phyloP scores from a whole-genome alignment of 2,329 filamentous ascomycete species.

The Fusarium protoensiforme region DNA sequence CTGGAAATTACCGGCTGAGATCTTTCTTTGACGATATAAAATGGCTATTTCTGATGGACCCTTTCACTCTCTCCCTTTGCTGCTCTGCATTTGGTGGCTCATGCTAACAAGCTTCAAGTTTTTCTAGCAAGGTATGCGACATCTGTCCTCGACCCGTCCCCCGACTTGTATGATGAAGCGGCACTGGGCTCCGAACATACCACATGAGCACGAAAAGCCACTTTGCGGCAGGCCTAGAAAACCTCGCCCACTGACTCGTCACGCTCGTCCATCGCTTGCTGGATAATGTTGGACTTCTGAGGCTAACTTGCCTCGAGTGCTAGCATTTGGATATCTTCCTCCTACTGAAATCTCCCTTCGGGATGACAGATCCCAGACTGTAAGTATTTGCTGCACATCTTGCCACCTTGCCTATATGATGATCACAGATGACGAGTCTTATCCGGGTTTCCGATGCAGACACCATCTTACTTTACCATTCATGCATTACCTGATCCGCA shows the following conservation, averaged over 20 bases:
- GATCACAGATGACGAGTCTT: conserved; percentile 81
- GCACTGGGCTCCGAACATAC: conserved; percentile 93
- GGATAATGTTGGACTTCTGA: conserved; percentile 15
- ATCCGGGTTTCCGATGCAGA: conserved; percentile 79
- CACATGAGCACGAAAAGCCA: conserved; percentile 85
- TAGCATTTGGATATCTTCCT: conserved; percentile 4
- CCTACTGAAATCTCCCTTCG: not conserved
- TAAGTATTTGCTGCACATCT: conserved; percentile 29
- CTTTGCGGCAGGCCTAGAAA: conserved; percentile 99
- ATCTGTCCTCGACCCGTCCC: conserved; percentile 21
- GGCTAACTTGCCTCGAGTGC: conserved; percentile 38
- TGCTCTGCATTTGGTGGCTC: conserved; percentile 5
- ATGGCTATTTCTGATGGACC: conserved; percentile 84
- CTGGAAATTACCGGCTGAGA: conserved; percentile 98
- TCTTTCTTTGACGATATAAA: conserved; percentile 80
- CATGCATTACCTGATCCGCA: conserved; percentile 69
- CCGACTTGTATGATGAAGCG: conserved; percentile 78
- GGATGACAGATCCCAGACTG: not conserved
- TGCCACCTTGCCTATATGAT: conserved; percentile 50
- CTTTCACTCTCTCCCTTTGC: conserved; percentile 16
- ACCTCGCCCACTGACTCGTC: conserved; percentile 93
- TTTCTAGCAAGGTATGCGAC: conserved; percentile 49
- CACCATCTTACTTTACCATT: conserved; percentile 75
- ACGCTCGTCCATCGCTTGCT: conserved; percentile 19
- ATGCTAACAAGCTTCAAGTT: conserved; percentile 47